These are phyloP conservation scores for Russula abietina DNA, from an alignment of 768 basidiomycete species.

Conservation along the genomic window DNA sequence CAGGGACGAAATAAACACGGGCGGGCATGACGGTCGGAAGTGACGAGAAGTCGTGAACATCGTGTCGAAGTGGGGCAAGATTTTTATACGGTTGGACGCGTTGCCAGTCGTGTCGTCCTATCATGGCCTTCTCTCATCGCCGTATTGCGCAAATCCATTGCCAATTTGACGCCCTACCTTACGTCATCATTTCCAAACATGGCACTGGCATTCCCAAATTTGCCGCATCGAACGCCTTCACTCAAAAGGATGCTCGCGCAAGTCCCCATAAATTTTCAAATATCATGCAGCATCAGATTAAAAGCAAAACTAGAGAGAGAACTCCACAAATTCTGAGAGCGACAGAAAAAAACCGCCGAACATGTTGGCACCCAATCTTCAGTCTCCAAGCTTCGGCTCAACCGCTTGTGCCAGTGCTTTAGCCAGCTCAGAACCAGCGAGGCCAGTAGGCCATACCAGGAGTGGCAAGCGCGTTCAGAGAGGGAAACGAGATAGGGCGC, in stretches of 20 bases:
- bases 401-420: background rate
- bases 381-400: background rate
- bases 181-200: too few species aligned
- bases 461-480: background rate
- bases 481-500: background rate
- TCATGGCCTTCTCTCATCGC: background rate
- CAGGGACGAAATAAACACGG: too few species aligned
- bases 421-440: slow-evolving; percentile 10
- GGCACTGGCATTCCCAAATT: background rate
- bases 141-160: background rate
- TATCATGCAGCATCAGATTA: too few species aligned
- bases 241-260: too few species aligned
- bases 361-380: background rate
- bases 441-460: slow-evolving; percentile 8
- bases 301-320: background rate
- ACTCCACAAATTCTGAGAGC: background rate
- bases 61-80: background rate
- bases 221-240: too few species aligned
- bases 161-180: background rate
- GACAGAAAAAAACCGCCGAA: background rate
- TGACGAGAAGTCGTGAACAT: background rate
- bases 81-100: slow-evolving; percentile 4
- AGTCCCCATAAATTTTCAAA: too few species aligned
- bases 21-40: too few species aligned
- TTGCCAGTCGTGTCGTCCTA: background rate